These are phyloP conservation scores for Camillea tinctor DNA, from an alignment of 2,329 filamentous ascomycete genomes.

Conservation along the genomic window DNA sequence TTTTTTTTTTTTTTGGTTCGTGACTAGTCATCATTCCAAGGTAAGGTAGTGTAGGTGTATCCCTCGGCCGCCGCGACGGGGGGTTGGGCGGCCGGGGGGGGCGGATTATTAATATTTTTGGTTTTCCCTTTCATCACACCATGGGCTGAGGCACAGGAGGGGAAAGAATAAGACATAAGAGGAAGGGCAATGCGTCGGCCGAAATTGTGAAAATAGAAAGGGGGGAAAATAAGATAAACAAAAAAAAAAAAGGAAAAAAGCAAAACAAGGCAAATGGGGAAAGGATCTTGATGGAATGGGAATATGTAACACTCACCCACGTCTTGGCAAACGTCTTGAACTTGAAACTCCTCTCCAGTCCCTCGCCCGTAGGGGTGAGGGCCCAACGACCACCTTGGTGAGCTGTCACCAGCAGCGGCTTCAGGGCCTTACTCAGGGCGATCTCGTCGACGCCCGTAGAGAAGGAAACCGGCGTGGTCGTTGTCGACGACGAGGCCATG, in stretches of 20 bases:
- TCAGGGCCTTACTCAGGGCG: conserved; percentile 35
- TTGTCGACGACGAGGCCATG: conserved; percentile 12
- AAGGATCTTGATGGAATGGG: not conserved
- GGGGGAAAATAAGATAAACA: conserved; percentile 1
- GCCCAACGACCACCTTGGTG: conserved; percentile 44
- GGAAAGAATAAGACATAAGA: not conserved
- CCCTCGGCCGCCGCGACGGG: not conserved
- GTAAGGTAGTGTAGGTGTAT: conserved; percentile 1
- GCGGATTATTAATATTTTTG: no score
- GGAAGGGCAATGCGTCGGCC: not conserved
- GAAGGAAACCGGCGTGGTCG: conserved; percentile 33
- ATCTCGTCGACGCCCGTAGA: conserved; percentile 45
- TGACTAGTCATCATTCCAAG: not conserved
- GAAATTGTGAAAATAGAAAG: no score
- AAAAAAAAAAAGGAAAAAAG: not conserved
- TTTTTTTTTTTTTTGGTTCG: no score
- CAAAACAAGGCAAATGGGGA: not conserved
- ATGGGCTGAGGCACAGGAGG: no score
- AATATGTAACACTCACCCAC: conserved; percentile 49
- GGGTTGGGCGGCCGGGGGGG: no score
- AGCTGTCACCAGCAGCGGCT: conserved; percentile 33
- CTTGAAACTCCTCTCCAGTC: conserved; percentile 58
- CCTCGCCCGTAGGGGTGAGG: conserved; percentile 49
- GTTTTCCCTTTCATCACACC: no score
- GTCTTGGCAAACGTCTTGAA: conserved; percentile 66